Base-by-base conservation (phyloP, 768 basidiomycete species). In the Suillus occidentalis region DNA sequence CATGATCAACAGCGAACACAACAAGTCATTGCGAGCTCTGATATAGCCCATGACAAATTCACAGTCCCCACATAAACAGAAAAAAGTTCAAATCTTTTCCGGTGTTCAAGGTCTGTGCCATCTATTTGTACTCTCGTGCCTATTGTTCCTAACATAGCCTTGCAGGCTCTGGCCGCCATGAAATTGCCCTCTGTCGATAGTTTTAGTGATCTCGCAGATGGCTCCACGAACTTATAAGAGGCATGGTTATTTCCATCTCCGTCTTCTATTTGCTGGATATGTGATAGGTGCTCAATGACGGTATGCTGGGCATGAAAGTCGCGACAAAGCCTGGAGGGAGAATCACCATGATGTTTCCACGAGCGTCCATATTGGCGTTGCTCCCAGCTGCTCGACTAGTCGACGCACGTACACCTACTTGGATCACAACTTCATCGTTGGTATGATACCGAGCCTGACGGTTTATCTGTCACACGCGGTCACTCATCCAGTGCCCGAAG, bases 381-480 rank as follows among this genome's bases (percentile, higher is more conserved):
- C 72, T 91, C 9, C 76, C 86, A 12, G 68, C 72, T n/a, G 82
- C 89, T 28, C 79, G 75, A 25, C 77, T 80, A 60, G 90, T 85
- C 3, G 61, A 73, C 6, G 2, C 77, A 75, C 36, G 58, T 66
- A 69, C 34, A 64, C 65, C 60, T 6, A 45, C 87, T 69, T 92
- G 89, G 89, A 73, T 91, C 43, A 72, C 76, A 66, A 74, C 57
- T 42, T 69, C 70, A 28, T 62, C 77, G 14, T 60, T 71, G 2
- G 85, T 86, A 65, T 45, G 80, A 69, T 22, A 3, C 12, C 36
- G 20, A 25, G 18, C n/a, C 10, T 16, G 36, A n/a, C 50, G 0
- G 12, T 49, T 1, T 40, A 36, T 39, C 78, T 92, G 7, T 95
- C 95, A 2, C 96, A 98, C 73, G 81, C 90, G 67, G 82, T 83